Evolutionary conservation across 805 yeast species (phyloP).

Genomic region (Vanderwaltozyma verrucispora): DNA sequence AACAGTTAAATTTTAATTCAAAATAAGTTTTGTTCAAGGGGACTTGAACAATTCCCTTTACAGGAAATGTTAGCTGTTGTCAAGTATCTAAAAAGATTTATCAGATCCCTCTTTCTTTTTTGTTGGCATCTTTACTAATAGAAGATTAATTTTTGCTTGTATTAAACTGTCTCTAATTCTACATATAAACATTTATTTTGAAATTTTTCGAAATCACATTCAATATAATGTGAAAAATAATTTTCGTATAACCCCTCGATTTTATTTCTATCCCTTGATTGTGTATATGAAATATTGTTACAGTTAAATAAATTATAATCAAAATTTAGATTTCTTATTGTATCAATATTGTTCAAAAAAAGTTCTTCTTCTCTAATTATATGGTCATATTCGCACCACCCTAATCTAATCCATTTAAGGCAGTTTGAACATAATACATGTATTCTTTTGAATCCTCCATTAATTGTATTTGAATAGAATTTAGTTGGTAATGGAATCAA

Average conservation of each 20-base stretch:
- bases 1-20: too few relatives aligned
- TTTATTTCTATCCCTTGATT: slow-evolving; percentile 5
- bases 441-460: slow-evolving; percentile 9
- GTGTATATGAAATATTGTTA: slow-evolving; percentile 6
- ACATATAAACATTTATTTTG: slow-evolving; percentile 5
- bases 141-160: too few relatives aligned
- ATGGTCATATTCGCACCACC: slow-evolving; percentile 13
- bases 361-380: slow-evolving; percentile 8
- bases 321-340: slow-evolving; percentile 7
- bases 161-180: slow-evolving; percentile 1
- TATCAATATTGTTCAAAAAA: slow-evolving; percentile 6
- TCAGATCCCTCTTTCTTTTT: too few relatives aligned
- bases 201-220: slow-evolving; percentile 5
- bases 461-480: slow-evolving; percentile 8
- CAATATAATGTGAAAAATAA: slow-evolving; percentile 12
- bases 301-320: slow-evolving; percentile 3
- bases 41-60: too few relatives aligned
- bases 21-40: too few relatives aligned
- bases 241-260: slow-evolving; percentile 16
- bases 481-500: slow-evolving; percentile 13
- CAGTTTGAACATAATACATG: slow-evolving; percentile 14
- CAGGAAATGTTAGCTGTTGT: too few relatives aligned
- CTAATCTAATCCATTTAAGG: slow-evolving; percentile 10
- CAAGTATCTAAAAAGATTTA: too few relatives aligned
- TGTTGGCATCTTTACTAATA: too few relatives aligned